phyloP scores from a whole-genome alignment of 2,329 filamentous ascomycete species.

The Botrytis cinerea region DNA sequence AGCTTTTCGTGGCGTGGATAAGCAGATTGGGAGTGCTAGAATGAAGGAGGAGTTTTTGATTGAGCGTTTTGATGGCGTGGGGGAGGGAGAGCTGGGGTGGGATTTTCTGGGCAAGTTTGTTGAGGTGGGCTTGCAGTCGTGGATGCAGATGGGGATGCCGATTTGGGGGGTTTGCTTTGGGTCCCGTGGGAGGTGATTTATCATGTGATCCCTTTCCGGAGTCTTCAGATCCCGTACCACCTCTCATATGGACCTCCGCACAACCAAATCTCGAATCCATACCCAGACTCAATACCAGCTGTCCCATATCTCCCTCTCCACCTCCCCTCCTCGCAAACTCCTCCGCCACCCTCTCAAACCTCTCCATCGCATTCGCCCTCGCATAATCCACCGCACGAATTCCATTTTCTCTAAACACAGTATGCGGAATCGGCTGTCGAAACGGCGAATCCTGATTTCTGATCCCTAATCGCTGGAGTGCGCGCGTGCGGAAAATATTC shows the following conservation, averaged over 20 bases:
- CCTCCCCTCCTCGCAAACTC: not conserved
- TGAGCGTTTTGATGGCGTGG: not conserved
- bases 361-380: not conserved
- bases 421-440: fast-evolving
- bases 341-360: not conserved
- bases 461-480: not conserved
- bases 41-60: not conserved
- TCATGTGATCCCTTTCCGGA: not conserved
- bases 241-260: not conserved
- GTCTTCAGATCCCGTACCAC: not conserved
- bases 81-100: not conserved
- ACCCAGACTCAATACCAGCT: not conserved
- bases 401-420: not conserved
- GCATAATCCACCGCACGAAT: not conserved
- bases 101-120: not conserved
- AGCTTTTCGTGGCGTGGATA: not conserved
- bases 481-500: not conserved
- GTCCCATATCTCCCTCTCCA: not conserved
- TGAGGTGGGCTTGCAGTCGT: not conserved
- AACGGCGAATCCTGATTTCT: not conserved
- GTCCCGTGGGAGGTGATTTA: not conserved
- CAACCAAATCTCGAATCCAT: no score
- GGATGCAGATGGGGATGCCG: not conserved
- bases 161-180: not conserved
- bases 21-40: fast-evolving